Evolutionary conservation across 2,329 filamentous ascomycete species (phyloP).

Genomic region (Fusarium nodosum): DNA sequence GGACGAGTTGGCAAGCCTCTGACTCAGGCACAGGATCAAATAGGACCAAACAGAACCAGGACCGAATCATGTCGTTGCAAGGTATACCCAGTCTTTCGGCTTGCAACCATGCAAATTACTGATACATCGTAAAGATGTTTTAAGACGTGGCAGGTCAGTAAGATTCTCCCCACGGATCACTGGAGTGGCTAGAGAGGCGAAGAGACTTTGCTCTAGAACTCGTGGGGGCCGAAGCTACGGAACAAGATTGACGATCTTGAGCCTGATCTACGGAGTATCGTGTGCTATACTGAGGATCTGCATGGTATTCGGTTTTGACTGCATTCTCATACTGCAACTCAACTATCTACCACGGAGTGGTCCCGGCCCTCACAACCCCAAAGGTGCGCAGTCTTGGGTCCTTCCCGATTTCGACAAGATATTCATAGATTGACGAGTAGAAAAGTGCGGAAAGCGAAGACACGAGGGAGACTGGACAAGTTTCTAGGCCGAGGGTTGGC

Average conservation of each 20-base stretch:
- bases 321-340: neutral
- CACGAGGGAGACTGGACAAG: neutral
- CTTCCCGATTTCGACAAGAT: conserved; percentile 11
- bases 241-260: conserved; percentile 19
- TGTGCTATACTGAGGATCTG: conserved; percentile 1
- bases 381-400: neutral
- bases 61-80: neutral
- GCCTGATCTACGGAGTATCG: conserved; percentile 1
- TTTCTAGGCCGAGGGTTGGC: neutral
- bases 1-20: neutral
- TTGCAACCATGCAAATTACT: neutral
- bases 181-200: neutral
- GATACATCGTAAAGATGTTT: neutral
- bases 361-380: neutral
- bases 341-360: conserved; percentile 1
- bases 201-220: neutral
- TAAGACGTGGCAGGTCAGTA: conserved; percentile 8
- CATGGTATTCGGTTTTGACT: conserved; percentile 11
- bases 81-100: conserved; percentile 7
- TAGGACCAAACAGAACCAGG: neutral
- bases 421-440: conserved; percentile 10
- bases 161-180: neutral
- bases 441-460: conserved; percentile 13
- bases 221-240: conserved; percentile 21
- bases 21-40: neutral